phyloP scores from a whole-genome alignment of 129 eudicot species.

The Tagetes erecta region DNA sequence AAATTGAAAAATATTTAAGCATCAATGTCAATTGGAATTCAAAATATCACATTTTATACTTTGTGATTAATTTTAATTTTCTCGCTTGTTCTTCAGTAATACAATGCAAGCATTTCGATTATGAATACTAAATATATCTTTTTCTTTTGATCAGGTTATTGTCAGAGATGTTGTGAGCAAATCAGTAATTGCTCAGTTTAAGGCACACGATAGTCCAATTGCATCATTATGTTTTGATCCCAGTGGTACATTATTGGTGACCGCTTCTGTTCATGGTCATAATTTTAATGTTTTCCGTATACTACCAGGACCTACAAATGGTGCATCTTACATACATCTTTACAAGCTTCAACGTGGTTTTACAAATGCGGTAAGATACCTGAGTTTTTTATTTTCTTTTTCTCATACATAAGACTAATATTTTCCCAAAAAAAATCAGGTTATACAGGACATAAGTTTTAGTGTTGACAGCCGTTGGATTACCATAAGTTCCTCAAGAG shows the following conservation, averaged over 20 bases:
- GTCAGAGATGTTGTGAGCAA: slow-evolving; percentile 75
- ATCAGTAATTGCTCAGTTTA: slow-evolving; percentile 83
- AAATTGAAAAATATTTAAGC: not conserved
- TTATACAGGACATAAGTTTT: slow-evolving; percentile 91
- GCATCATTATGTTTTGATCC: slow-evolving; percentile 86
- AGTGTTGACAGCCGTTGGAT: slow-evolving; percentile 89
- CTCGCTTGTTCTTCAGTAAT: not conserved
- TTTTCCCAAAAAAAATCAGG: slow-evolving; percentile 40
- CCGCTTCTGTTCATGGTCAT: slow-evolving; percentile 95
- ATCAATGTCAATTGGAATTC: not conserved
- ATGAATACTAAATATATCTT: not conserved
- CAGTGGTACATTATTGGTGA: slow-evolving; percentile 77
- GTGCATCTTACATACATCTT: slow-evolving; percentile 67
- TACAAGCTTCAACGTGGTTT: slow-evolving; percentile 91
- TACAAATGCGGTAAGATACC: slow-evolving; percentile 75
- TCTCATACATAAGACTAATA: not conserved
- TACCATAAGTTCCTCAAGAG: slow-evolving; percentile 83
- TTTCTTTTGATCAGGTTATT: slow-evolving; percentile 53
- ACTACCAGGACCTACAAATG: slow-evolving; percentile 54
- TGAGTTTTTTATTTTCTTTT: slow-evolving; percentile 1
- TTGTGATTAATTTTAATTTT: not conserved
- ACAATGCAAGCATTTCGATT: slow-evolving; percentile 9
- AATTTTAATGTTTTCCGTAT: slow-evolving; percentile 81
- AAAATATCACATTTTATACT: not conserved
- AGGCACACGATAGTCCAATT: slow-evolving; percentile 91